A percentile compares a stretch with the other conserved stretches of the same genome.
Conservation (phyloP, 208 protist genomes). For the Leishmania tropica region DNA sequence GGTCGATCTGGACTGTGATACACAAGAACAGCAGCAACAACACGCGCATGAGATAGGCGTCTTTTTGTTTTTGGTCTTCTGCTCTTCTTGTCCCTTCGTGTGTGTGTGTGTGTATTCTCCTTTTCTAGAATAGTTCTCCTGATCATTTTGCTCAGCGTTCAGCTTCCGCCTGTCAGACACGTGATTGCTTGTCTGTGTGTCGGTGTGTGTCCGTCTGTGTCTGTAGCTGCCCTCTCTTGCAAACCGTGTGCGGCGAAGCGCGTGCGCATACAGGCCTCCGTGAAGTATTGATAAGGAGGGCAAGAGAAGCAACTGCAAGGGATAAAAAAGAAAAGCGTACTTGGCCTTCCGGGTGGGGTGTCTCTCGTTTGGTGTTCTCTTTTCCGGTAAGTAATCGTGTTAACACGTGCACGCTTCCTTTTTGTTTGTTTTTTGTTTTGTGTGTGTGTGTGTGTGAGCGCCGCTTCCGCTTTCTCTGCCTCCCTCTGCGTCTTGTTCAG, state of each 20-base stretch:
- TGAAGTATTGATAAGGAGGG: not conserved
- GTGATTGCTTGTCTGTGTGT: not conserved
- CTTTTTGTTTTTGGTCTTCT: not conserved
- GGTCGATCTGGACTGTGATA: not conserved
- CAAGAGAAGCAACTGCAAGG: too few species aligned
- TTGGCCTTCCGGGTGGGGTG: not conserved
- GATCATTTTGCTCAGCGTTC: not conserved
- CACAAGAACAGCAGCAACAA: not conserved
- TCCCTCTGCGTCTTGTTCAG: constrained; percentile 2
- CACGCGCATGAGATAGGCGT: not conserved
- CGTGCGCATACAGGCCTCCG: not conserved
- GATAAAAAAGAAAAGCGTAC: not conserved
- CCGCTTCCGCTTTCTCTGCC: not conserved
- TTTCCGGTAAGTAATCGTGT: not conserved
- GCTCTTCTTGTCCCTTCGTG: not conserved
- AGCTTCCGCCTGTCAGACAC: not conserved
- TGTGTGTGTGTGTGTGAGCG: too few species aligned
- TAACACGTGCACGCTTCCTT: not conserved
- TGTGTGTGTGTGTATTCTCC: not conserved
- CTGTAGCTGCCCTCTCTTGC: not conserved
- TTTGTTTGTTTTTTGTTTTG: not conserved
- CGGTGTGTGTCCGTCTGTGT: not conserved
- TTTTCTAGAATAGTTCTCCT: not conserved
- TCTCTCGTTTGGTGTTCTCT: not conserved
- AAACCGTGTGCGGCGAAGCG: not conserved